Base-by-base conservation (phyloP, 2,329 filamentous ascomycete genomes). In the Bertia moriformis region DNA sequence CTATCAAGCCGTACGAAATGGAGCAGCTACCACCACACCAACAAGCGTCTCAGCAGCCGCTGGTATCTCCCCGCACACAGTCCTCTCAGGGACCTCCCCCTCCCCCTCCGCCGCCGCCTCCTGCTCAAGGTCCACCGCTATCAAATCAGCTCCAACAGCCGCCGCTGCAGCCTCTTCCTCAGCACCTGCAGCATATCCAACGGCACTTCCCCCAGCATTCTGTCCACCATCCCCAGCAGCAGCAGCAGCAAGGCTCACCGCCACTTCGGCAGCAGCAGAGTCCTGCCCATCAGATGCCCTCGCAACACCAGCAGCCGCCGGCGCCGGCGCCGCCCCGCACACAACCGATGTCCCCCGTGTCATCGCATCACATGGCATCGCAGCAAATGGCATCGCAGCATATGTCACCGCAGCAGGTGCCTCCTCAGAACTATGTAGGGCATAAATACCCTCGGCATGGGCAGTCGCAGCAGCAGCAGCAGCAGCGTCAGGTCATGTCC, bases 41-140 rank as follows among this genome's bases (percentile, higher is more conserved):
- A 36, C 32, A 36, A 10, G 7, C 7, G 14, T 15, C 10, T n/a
- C 41, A 43, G 27, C 40, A 45, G 20, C 43, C n/a, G n/a, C n/a
- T n/a, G n/a, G n/a, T n/a, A n/a, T n/a, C n/a, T n/a, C n/a, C n/a
- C n/a, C n/a, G n/a, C n/a, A n/a, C n/a, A n/a, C n/a, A n/a, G n/a
- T n/a, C n/a, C n/a, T n/a, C n/a, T n/a, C n/a, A n/a, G n/a, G n/a
- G n/a, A n/a, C n/a, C n/a, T n/a, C n/a, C n/a, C n/a, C n/a, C n/a
- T n/a, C n/a, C n/a, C n/a, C n/a, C 47, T 42, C 46, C 41, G 37
- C 45, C 50, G 22, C 48, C 39, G 27, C 38, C 35, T 14, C 29
- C n/a, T 5, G 19, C 19, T 22, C 14, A 29, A 40, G 27, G 36
- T 13, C 19, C 37, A 24, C 38, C 33, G 19, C 38, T 29, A n/a